phyloP scores from a whole-genome alignment of 495 filamentous ascomycete genomes.

The Hypomontagnella monticulosa region DNA sequence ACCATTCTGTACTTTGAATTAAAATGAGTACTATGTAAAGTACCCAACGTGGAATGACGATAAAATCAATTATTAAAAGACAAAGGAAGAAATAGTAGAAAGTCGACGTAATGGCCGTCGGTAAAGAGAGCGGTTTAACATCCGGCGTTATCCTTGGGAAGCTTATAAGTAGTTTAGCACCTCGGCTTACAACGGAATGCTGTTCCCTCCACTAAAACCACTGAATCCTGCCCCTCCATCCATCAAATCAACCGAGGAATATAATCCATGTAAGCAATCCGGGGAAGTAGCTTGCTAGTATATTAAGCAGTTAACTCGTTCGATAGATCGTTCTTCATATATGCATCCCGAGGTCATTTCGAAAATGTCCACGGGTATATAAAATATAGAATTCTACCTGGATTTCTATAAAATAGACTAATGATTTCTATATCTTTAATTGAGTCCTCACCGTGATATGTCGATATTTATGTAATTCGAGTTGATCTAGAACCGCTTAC shows the following conservation, averaged over 20 bases:
- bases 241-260: constrained; percentile 31
- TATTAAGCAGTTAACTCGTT: too few relatives aligned
- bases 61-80: not conserved
- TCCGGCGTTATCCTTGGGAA: constrained; percentile 12
- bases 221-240: constrained; percentile 13
- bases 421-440: too few relatives aligned
- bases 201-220: not conserved
- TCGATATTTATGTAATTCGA: too few relatives aligned
- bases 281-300: constrained; percentile 16
- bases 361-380: too few relatives aligned
- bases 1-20: constrained; percentile 18
- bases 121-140: not conserved
- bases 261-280: constrained; percentile 14
- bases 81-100: not conserved
- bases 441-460: too few relatives aligned
- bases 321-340: not conserved
- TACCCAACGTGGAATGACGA: not conserved
- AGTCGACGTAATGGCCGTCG: constrained; percentile 6
- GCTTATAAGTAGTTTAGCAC: constrained; percentile 16
- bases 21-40: not conserved
- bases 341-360: too few relatives aligned
- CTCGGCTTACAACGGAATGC: constrained; percentile 37
- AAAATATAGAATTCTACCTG: too few relatives aligned
- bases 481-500: too few relatives aligned
- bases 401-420: too few relatives aligned